Conservation (phyloP, 805 yeast species). For the Nakazawaea holstii region DNA sequence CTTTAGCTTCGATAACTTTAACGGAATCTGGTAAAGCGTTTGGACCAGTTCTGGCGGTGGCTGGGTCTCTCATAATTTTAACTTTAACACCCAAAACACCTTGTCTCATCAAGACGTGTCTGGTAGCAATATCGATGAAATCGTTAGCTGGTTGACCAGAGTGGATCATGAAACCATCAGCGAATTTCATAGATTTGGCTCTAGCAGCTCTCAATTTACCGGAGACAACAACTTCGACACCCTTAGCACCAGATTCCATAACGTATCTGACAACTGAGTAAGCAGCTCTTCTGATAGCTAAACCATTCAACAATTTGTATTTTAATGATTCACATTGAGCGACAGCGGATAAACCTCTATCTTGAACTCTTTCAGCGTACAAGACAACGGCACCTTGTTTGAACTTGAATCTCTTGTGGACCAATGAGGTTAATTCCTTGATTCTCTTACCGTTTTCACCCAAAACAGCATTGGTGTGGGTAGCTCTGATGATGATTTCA, state of each 20-base stretch:
- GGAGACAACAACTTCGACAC: slow-evolving; percentile 99
- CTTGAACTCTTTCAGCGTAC: slow-evolving; percentile 99
- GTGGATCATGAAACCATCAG: slow-evolving; percentile 99
- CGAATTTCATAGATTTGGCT: slow-evolving; percentile 99
- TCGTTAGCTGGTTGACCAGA: slow-evolving; percentile 99
- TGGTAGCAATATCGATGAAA: slow-evolving; percentile 97
- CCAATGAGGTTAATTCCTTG: slow-evolving; percentile 95
- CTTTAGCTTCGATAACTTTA: slow-evolving; percentile 90
- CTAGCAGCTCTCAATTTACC: slow-evolving; percentile 99
- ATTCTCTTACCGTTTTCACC: slow-evolving; percentile 99
- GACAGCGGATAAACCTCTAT: slow-evolving; percentile 98
- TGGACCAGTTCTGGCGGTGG: slow-evolving; percentile 79
- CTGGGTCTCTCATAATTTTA: slow-evolving; percentile 99
- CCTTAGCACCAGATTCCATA: slow-evolving; percentile 99
- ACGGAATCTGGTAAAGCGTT: slow-evolving; percentile 93
- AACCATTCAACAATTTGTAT: slow-evolving; percentile 96
- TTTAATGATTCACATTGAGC: slow-evolving; percentile 99
- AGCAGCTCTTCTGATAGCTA: slow-evolving; percentile 99
- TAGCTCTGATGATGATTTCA: slow-evolving; percentile 97
- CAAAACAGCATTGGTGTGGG: slow-evolving; percentile 96
- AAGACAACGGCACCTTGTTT: slow-evolving; percentile 89
- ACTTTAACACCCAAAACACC: slow-evolving; percentile 99
- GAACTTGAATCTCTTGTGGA: slow-evolving; percentile 98
- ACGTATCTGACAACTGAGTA: slow-evolving; percentile 99
- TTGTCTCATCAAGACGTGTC: slow-evolving; percentile 99